phyloP scores from a whole-genome alignment of 768 basidiomycete genomes.

The Trametes coccinea region DNA sequence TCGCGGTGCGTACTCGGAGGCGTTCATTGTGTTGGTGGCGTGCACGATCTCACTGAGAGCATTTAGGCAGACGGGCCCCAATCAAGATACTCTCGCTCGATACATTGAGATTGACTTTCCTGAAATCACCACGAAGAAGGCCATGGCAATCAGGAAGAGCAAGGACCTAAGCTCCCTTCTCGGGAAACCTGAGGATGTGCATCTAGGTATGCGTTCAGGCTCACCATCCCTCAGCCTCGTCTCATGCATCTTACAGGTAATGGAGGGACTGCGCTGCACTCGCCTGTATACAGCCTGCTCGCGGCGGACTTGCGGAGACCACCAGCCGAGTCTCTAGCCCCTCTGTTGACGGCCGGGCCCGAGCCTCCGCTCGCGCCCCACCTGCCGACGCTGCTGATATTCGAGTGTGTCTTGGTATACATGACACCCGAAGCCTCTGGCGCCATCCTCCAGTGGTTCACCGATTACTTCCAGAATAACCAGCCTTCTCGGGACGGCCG shows the following conservation, averaged over 20 bases:
- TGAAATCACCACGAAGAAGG: conserved; percentile 82
- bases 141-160: conserved; percentile 74
- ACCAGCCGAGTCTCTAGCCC: conserved; percentile 49
- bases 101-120: conserved; percentile 94
- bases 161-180: conserved; percentile 53
- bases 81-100: conserved; percentile 47
- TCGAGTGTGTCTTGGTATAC: conserved; percentile 94
- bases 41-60: background rate
- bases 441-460: conserved; percentile 73
- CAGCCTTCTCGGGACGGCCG: conserved; percentile 14
- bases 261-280: conserved; percentile 61
- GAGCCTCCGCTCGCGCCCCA: conserved; percentile 52
- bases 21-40: background rate
- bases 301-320: conserved; percentile 74
- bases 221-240: background rate
- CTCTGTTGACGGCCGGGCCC: conserved; percentile 34
- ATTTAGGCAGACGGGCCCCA: conserved; percentile 52
- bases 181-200: conserved; percentile 46
- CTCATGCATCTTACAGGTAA: conserved; percentile 40
- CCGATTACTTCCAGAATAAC: conserved; percentile 45
- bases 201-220: conserved; percentile 39
- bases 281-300: conserved; percentile 65
- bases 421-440: conserved; percentile 63
- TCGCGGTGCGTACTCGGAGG: conserved; percentile 58
- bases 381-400: conserved; percentile 81